Percentiles rank a stretch among this genome's conserved stretches.
Evolutionary conservation across 805 yeast species (phyloP).

Genomic region (Saccharomycopsis synnaedendra): DNA sequence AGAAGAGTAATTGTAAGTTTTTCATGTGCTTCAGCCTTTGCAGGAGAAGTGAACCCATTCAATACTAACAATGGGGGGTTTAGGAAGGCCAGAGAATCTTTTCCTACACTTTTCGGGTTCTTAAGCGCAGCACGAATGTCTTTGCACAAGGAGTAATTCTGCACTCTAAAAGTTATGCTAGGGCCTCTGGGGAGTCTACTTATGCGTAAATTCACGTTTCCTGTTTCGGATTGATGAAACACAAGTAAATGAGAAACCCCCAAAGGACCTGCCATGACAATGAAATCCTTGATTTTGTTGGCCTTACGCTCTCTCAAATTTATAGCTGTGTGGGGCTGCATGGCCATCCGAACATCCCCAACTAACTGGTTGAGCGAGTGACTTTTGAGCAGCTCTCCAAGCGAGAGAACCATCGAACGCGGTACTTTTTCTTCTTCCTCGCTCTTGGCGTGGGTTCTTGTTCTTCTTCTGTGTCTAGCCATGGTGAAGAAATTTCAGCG

Average conservation of each 20-base stretch:
- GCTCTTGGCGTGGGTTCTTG: conserved; percentile 74
- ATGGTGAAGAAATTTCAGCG: conserved; percentile 20
- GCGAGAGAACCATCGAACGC: conserved; percentile 84
- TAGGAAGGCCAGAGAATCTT: conserved; percentile 46
- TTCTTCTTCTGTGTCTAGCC: conserved; percentile 53
- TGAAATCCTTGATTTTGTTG: conserved; percentile 80
- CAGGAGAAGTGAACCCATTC: conserved; percentile 69
- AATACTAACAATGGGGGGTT: conserved; percentile 86
- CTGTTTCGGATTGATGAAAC: conserved; percentile 72
- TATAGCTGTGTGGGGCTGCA: conserved; percentile 96
- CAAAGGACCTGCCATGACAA: conserved; percentile 98
- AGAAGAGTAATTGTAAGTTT: conserved; percentile 78
- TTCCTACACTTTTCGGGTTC: conserved; percentile 68
- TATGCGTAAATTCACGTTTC: conserved; percentile 71
- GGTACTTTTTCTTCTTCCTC: conserved; percentile 71
- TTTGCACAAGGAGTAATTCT: conserved; percentile 66
- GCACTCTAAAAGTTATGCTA: conserved; percentile 70
- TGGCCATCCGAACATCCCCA: conserved; percentile 72
- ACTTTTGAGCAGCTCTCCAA: conserved; percentile 68
- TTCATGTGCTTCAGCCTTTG: conserved; percentile 57
- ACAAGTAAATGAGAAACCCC: conserved; percentile 84
- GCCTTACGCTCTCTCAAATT: conserved; percentile 76
- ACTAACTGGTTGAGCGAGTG: conserved; percentile 79
- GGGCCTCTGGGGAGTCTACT: conserved; percentile 94
- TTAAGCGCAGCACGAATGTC: conserved; percentile 64